Percentiles rank a stretch among this genome's conserved stretches.
These are phyloP conservation scores for Lasiodiplodia gonubiensis DNA, from an alignment of 2,329 filamentous ascomycete species.

Conservation along the genomic window DNA sequence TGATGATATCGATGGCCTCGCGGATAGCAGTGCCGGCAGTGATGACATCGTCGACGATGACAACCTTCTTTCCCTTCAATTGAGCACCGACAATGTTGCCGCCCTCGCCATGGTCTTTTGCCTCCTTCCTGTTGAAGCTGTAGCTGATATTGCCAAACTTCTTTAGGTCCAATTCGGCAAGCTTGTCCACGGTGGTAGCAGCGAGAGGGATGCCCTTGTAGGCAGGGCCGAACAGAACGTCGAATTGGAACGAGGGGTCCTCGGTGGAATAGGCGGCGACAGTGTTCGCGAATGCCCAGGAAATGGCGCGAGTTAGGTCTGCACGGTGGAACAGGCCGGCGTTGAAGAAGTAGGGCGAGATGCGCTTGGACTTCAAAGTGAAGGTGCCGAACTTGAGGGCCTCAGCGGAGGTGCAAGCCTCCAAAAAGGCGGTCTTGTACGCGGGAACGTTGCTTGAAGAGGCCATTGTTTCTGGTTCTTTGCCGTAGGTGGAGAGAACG, in stretches of 20 bases:
- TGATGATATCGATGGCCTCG: conserved; percentile 89
- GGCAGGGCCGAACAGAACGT: conserved; percentile 90
- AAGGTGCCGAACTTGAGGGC: conserved; percentile 83
- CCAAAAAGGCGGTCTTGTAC: conserved; percentile 72
- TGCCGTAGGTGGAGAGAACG: not conserved
- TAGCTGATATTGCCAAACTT: conserved; percentile 77
- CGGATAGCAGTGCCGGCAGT: conserved; percentile 93
- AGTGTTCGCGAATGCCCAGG: conserved; percentile 76
- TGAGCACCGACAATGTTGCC: conserved; percentile 89
- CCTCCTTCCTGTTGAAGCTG: conserved; percentile 94
- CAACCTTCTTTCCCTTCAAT: conserved; percentile 80
- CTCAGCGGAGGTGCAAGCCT: conserved; percentile 68
- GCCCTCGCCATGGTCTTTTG: conserved; percentile 94
- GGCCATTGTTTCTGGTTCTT: conserved; percentile 19
- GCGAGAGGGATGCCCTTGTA: conserved; percentile 98
- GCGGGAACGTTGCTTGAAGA: conserved; percentile 35
- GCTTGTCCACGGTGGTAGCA: conserved; percentile 74
- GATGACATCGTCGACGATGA: conserved; percentile 96
- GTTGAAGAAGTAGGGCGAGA: conserved; percentile 97
- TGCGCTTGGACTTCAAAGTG: conserved; percentile 89
- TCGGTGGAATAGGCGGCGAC: conserved; percentile 54
- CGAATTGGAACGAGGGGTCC: conserved; percentile 63
- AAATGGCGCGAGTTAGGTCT: conserved; percentile 76
- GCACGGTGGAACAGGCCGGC: conserved; percentile 88
- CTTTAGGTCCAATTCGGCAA: conserved; percentile 70